Base-by-base conservation (phyloP, 2,329 filamentous ascomycete genomes). In the Aureobasidium pullulans region DNA sequence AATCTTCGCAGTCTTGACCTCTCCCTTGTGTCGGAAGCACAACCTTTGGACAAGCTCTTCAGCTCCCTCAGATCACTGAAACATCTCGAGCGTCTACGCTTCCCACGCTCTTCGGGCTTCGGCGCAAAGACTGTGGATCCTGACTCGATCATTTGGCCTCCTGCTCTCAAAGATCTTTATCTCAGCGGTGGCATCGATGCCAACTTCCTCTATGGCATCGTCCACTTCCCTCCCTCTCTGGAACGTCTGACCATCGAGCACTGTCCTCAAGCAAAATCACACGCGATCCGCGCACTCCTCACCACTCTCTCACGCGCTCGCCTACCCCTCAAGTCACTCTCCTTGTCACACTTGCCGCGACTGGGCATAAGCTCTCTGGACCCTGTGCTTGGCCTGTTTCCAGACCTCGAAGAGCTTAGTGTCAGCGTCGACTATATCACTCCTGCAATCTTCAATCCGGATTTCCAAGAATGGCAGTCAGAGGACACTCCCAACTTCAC, bases 1-100 rank as follows among this genome's bases (percentile, higher is more conserved):
- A 72, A 75, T 0, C 72, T 86, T 4, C 70, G 70, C 9, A 62
- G 73, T 2, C 71, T 85, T 15, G 79, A 85, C 64, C 70, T 86
- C 6, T 77, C 75, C 4, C 73, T 82, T 3, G 77, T 84, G 6
- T 74, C 71, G 11, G 80, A 82, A 60, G 70, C 74, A 1, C 77
- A 84, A 32, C 70, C 71, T 6, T 76, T 83, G 62, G 67, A 73
- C 28, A 70, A 72, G 4, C 72, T 86, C 13, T 78, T 81, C 62
- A 77, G 77, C 49, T 76, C 80, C 0, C 68, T 84, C 6, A 71
- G 72, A n/a, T 69, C 74, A 31, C 73, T 85, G 19, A 39, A 65
- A 2, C 69, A 71, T 7, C 71, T 85, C 6, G 66, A 67, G 6
- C 69, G 70, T 2, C 72, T 85, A 68, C 71, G 67, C 62, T 69